These are phyloP conservation scores for Sphaerulina vaccinii DNA, from an alignment of 2,329 filamentous ascomycete genomes.

Conservation along the genomic window DNA sequence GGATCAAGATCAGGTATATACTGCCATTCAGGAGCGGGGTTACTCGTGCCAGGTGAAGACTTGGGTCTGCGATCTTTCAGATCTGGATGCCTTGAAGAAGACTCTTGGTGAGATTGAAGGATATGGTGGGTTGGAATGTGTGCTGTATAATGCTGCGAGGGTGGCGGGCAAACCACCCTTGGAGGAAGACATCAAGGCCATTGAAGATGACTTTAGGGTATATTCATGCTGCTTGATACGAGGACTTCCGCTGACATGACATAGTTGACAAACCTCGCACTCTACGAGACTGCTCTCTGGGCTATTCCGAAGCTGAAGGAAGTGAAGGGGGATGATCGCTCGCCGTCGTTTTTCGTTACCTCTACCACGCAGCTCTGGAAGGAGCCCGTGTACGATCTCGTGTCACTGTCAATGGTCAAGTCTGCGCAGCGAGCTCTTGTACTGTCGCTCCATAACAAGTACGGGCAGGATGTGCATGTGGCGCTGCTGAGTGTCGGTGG, in stretches of 20 bases:
- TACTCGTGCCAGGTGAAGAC: conserved; percentile 45
- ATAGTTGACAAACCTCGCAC: conserved; percentile 49
- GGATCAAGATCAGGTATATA: conserved; percentile 33
- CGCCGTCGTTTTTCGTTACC: conserved; percentile 52
- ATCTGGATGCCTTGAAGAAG: conserved; percentile 40
- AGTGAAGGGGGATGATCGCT: conserved; percentile 34
- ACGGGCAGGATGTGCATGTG: conserved; percentile 47
- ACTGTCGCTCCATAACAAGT: conserved; percentile 45
- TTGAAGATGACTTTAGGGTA: conserved; percentile 54
- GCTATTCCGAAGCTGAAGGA: conserved; percentile 46
- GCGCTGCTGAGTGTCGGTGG: conserved; percentile 51
- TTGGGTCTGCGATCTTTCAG: conserved; percentile 47
- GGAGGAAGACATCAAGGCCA: conserved; percentile 44
- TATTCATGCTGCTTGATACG: neutral
- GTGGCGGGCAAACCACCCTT: conserved; percentile 47
- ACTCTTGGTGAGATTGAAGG: conserved; percentile 46
- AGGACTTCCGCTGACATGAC: neutral
- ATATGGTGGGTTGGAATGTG: conserved; percentile 46
- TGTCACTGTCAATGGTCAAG: conserved; percentile 53
- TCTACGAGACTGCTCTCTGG: conserved; percentile 51
- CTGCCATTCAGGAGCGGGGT: conserved; percentile 34
- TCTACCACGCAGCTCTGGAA: conserved; percentile 48
- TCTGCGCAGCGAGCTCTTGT: conserved; percentile 54
- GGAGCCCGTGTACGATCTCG: conserved; percentile 48
- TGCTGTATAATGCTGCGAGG: conserved; percentile 55